These are phyloP conservation scores for Xylaria sp. DNA, from an alignment of 2,329 filamentous ascomycete genomes.

Conservation along the genomic window DNA sequence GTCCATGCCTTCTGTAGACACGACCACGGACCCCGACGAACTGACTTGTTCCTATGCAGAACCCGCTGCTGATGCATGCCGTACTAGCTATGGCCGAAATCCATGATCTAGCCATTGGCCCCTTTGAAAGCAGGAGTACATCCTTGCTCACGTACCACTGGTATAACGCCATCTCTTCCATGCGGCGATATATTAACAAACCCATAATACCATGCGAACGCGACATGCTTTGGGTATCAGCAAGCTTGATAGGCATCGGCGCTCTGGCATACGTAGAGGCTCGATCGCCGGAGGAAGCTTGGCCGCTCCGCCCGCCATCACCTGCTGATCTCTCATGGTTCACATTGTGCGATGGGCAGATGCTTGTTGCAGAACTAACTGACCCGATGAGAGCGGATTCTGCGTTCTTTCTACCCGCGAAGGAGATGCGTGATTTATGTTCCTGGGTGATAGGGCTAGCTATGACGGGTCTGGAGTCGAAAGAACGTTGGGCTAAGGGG, in stretches of 20 bases:
- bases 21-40: background rate
- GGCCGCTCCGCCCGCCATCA: constrained; percentile 62
- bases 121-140: background rate
- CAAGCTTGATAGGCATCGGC: background rate
- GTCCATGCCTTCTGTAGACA: background rate
- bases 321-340: constrained; percentile 67
- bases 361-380: constrained; percentile 61
- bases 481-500: background rate
- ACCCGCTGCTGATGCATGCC: background rate
- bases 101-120: background rate
- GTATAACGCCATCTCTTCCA: constrained; percentile 19
- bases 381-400: constrained; percentile 60
- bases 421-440: background rate
- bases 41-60: background rate
- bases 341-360: constrained; percentile 65
- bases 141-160: constrained; percentile 23
- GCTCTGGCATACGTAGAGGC: constrained; percentile 11
- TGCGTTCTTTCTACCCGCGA: constrained; percentile 56
- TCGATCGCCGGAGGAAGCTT: constrained; percentile 52
- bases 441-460: background rate
- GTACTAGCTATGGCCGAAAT: background rate
- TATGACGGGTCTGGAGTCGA: background rate
- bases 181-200: constrained; percentile 15
- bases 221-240: constrained; percentile 10
- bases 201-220: constrained; percentile 12